Evolutionary conservation across 2,329 filamentous ascomycete species (phyloP), one percentile per base, ranked within the genome.

Genomic region (Beauveria caledonica): DNA sequence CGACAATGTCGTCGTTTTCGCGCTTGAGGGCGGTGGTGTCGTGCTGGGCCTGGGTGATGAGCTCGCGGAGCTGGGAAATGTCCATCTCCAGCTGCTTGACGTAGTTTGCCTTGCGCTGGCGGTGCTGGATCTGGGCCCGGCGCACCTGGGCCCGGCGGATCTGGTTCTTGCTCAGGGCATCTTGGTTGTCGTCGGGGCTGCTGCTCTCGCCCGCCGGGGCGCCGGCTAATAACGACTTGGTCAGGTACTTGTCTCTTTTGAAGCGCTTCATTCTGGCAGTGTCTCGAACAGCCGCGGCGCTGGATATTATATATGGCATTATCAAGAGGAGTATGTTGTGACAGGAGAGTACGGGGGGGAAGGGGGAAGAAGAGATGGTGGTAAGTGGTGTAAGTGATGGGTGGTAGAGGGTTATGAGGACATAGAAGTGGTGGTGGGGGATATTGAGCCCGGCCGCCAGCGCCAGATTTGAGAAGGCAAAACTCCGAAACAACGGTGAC

Each of bases 31-130:
- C 63, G 3, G 66, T 64, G 1, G 72, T 67, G 48, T 81, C 78
- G 15, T 68, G 66, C 66, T 80, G 74, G 0, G 73, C 69, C 17
- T 68, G 68, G 44, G 75, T 71, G 62, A 84, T 78, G 64, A 77
- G 68, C 55, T 79, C 76, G 13, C 80, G 76, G 60, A 81, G 73
- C 63, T 73, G 72, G 15, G 74, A 72, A 19, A 80, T 70, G 64
- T 83, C 80, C 62, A 76, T 70, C 71, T 84, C 81, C 33, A 84
- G 77, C 70, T 82, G 73, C 66, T 77, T 78, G 63, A 79, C 74
- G 66, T 84, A 81, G 67, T 82, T 78, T 55, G 78, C 79, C 66
- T 83, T 83, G 66, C 81, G 78, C 68, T 80, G 77, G 17, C 81
- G 79, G 65, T 84, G 81, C 67, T 82, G 76, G 42, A 78, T 76